Base-by-base conservation (phyloP, 2,329 filamentous ascomycete species). In the Colletotrichum sp. region DNA sequence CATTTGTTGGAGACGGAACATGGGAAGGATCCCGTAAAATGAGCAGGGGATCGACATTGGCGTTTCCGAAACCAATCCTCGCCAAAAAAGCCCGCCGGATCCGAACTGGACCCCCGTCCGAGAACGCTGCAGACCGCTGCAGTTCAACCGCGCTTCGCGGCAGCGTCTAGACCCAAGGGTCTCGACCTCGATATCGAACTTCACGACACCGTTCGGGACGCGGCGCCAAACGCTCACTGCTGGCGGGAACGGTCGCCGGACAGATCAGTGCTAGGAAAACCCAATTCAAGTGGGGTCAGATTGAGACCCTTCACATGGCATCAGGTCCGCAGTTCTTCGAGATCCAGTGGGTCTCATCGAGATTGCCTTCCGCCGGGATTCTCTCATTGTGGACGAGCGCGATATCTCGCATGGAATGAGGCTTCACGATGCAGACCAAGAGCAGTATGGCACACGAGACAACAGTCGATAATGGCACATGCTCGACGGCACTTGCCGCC, bases 71-170 rank as follows among this genome's bases (percentile, higher is more conserved):
- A 68, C n/a, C 39, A 67, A 61, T 3, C 32, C 52, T 26, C 39
- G 59, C 26, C 43, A 52, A 52, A 34, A 14, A 39, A 24, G 21
- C 30, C 73, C 70, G 34, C 73, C 73, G 70, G 70, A 75, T 72
- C 73, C 73, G 64, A 75, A 28, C 52, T 30, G 14, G 10, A n/a
- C 18, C 55, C 61, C 61, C 55, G 26, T 65, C 28, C 52, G 59
- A 32, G 30, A 34, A 32, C 57, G 43, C 43, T 52, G 43, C 57
- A 60, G 30, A 14, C 68, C 21, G 59, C 26, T 64, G 59, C 43
- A n/a, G 13, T 52, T 24, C 63, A 67, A 26, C 52, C 63, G 70
- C 70, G 70, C 36, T 59, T 72, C 69, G 61, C 63, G 69, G 57
- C n/a, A 52, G 43, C 68, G 67, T 21, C 55, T 59, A 43, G 36